phyloP scores from a whole-genome alignment of 2,329 filamentous ascomycete genomes.

The Fonsecaea multimorphosa region DNA sequence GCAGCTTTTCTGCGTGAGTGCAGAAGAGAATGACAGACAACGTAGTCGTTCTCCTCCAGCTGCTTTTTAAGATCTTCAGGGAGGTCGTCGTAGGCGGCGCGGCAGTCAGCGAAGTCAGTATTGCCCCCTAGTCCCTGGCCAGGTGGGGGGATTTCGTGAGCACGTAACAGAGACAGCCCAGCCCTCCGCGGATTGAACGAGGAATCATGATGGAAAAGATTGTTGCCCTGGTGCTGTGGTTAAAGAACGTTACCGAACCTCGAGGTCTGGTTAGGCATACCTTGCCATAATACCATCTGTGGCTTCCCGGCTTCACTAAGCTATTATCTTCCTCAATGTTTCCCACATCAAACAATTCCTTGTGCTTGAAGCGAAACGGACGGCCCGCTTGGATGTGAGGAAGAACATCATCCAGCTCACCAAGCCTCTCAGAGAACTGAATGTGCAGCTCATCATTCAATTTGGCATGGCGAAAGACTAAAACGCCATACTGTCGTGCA shows the following conservation, averaged over 20 bases:
- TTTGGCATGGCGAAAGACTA: conserved; percentile 58
- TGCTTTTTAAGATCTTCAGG: conserved; percentile 45
- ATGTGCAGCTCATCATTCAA: conserved; percentile 61
- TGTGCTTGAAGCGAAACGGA: conserved; percentile 55
- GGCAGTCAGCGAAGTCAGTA: conserved; percentile 62
- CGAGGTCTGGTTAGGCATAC: conserved; percentile 40
- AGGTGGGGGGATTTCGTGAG: conserved; percentile 57
- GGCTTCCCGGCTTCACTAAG: conserved; percentile 50
- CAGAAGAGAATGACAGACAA: conserved; percentile 61
- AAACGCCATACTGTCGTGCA: conserved; percentile 57
- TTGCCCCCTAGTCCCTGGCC: conserved; percentile 53
- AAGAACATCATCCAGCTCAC: conserved; percentile 62
- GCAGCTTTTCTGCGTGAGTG: conserved; percentile 59
- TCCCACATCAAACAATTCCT: conserved; percentile 64
- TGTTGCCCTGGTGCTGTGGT: conserved; percentile 51
- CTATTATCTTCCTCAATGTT: conserved; percentile 60
- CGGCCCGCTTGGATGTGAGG: conserved; percentile 57
- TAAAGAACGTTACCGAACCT: neutral
- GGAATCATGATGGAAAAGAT: conserved; percentile 63
- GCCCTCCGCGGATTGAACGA: conserved; percentile 64
- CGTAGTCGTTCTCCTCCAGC: conserved; percentile 51
- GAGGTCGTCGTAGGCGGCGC: conserved; percentile 59
- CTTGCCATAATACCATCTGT: conserved; percentile 51
- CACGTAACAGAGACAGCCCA: conserved; percentile 59
- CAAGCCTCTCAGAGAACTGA: conserved; percentile 57